phyloP scores from a whole-genome alignment of 2,329 filamentous ascomycete genomes.

The Claviceps maximensis region DNA sequence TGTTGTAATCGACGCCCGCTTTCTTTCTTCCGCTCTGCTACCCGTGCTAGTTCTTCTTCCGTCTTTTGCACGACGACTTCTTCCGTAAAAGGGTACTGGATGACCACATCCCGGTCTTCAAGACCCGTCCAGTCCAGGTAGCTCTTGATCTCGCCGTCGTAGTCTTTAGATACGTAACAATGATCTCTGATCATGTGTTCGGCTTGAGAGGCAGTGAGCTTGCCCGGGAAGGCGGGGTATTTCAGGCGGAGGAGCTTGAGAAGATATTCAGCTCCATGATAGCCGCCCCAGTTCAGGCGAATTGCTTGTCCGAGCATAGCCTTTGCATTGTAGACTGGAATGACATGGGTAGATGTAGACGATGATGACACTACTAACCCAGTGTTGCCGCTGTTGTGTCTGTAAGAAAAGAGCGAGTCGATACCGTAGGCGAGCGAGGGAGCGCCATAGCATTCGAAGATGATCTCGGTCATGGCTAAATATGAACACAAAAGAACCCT shows the following conservation, averaged over 20 bases:
- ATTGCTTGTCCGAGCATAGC: slow-evolving; percentile 75
- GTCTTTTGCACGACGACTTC: slow-evolving; percentile 84
- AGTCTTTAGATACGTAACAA: slow-evolving; percentile 78
- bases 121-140: slow-evolving; percentile 87
- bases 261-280: slow-evolving; percentile 80
- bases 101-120: slow-evolving; percentile 75
- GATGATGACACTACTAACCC: slow-evolving; percentile 86
- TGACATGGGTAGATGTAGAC: slow-evolving; percentile 86
- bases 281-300: slow-evolving; percentile 87
- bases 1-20: slow-evolving; percentile 84
- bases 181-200: slow-evolving; percentile 80
- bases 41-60: slow-evolving; percentile 79
- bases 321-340: slow-evolving; percentile 81
- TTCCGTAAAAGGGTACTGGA: slow-evolving; percentile 90
- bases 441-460: slow-evolving; percentile 91
- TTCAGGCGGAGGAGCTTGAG: slow-evolving; percentile 81
- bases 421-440: slow-evolving; percentile 88
- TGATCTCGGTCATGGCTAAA: slow-evolving; percentile 86
- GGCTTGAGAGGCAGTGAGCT: slow-evolving; percentile 74
- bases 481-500: neutral
- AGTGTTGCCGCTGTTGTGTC: slow-evolving; percentile 76
- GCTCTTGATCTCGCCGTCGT: slow-evolving; percentile 59
- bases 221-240: slow-evolving; percentile 78
- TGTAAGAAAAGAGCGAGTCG: slow-evolving; percentile 92
- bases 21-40: slow-evolving; percentile 90